Evolutionary conservation across 129 eudicot genomes (phyloP), one percentile per base, ranked within the genome.

Genomic region (Arctium minus): DNA sequence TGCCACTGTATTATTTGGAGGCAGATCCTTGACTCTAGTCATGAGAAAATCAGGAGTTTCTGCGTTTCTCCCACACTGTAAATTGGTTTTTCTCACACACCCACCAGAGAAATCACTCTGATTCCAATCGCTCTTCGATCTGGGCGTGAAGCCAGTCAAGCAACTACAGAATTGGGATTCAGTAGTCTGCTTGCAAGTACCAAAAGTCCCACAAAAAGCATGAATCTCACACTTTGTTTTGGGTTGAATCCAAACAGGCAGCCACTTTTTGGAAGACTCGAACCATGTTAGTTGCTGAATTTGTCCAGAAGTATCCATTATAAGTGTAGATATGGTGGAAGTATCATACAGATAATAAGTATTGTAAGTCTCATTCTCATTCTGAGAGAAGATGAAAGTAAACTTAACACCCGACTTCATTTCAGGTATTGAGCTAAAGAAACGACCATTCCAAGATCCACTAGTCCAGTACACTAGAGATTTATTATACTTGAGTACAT

Each of bases 101-200:
- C 97, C 97, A 86, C 92, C 88, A 2, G 95, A 91, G 83, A 56
- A 89, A 83, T 89, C 93, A 78, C 70, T 77, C 83, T 81, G 88
- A 68, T 73, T 70, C 96, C 97, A 89, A 17, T 86, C 90, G 39
- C 5, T 33, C 15, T 83, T 68, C 0, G 83, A 84, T 67, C 64
- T 83, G 13, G 76, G 80, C 50, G 68, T 39, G 60, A 86, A 93
- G 0, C 96, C 92, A 33, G 79, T 35, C 74, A 91, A 76, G 75
- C 97, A 93, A 50, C 31, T 77, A 87, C 97, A 93, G 18, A 84
- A 88, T 11, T 96, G 81, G 83, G 78, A 76, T 0, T 80, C 88
- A 78, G 81, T 82, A 22, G 27, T 22, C 88, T 81, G 82, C 56
- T 37, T 88, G 81, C 96, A 93, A 70, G 31, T 82, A 37, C 96